These are phyloP conservation scores for Mortierella sp. DNA, from an alignment of 371 early-diverging fungal species.

Conservation along the genomic window DNA sequence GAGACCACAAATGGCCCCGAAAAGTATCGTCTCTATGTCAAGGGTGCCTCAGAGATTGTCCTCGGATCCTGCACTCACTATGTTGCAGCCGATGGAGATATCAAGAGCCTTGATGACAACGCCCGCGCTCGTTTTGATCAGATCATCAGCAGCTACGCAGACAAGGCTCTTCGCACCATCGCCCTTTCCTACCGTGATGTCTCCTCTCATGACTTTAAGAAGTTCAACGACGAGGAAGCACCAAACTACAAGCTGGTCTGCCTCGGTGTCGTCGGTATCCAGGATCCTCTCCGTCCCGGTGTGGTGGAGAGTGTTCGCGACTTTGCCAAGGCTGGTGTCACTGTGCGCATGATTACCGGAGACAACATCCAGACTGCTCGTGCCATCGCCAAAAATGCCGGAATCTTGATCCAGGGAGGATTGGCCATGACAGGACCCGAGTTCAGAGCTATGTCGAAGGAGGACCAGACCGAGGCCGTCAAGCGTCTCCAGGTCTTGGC, in stretches of 20 bases:
- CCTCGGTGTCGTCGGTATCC: constrained; percentile 90
- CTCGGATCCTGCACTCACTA: constrained; percentile 72
- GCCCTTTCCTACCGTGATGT: constrained; percentile 83
- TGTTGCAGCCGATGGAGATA: constrained; percentile 65
- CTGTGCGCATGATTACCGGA: constrained; percentile 97
- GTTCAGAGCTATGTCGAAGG: constrained; percentile 82
- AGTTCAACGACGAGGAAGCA: constrained; percentile 64
- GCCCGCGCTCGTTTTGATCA: constrained; percentile 58
- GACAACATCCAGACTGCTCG: constrained; percentile 94
- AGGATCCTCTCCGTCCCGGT: constrained; percentile 93
- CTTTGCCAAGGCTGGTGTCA: constrained; percentile 91
- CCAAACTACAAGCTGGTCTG: constrained; percentile 74
- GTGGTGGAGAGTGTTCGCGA: constrained; percentile 85
- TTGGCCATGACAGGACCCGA: constrained; percentile 91
- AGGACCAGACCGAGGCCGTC: constrained; percentile 83
- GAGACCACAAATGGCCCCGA: constrained; percentile 53
- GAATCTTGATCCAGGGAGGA: constrained; percentile 88
- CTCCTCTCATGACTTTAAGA: constrained; percentile 55
- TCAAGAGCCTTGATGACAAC: constrained; percentile 62
- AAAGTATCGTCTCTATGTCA: constrained; percentile 75
- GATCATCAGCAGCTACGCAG: constrained; percentile 81
- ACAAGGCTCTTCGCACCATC: constrained; percentile 91
- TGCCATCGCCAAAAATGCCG: constrained; percentile 90
- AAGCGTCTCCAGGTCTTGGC: constrained; percentile 94
- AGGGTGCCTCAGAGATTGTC: constrained; percentile 91